Evolutionary conservation across 768 basidiomycete genomes (phyloP), one percentile per base, ranked within the genome.

Genomic region (Podaxis mareebaensis): DNA sequence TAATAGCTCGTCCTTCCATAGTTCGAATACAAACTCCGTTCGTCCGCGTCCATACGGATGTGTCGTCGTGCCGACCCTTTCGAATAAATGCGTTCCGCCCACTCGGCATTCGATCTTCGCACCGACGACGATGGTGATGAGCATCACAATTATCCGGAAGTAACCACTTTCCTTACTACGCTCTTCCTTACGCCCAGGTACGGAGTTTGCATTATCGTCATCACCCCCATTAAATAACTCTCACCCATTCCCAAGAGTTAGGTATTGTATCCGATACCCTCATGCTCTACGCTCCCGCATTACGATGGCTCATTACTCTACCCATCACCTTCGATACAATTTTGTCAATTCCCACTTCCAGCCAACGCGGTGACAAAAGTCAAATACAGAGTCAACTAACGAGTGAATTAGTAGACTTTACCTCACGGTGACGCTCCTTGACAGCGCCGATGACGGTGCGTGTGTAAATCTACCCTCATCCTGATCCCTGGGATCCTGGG

Each of bases 201-300:
- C 6, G 40, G 13, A 42, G 17, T 42, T 13, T 15, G 40, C 40
- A 42, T 13, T 42, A 42, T n/a, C 15, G 17, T n/a, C 40, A 42
- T 42, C 40, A 42, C 17, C 40, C 12, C 17, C 40, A 42, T 42
- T 4, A 10, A 46, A 17, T 7, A 46, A 46, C 44, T 46, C 44
- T 46, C 44, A 46, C 44, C 20, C 44, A 20, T 20, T 46, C 44
- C 53, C 53, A 28, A 54, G 33, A 17, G 53, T 54, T 54, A 54
- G 53, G 53, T 54, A 54, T 36, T 54, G 30, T 54, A 54, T 33
- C 53, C 53, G 53, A 54, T 54, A 53, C 11, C 40, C 40, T 42
- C 40, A 46, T 46, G 20, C 44, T 20, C 44, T 46, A n/a, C 44
- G n/a, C 15, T 46, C n/a, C 17, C 44, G 44, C 3, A 7, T 20